A percentile compares a stretch with the other conserved stretches of the same genome.
These are phyloP conservation scores for Chaetomiaceae sp. DNA, from an alignment of 2,329 filamentous ascomycete genomes.

Conservation along the genomic window DNA sequence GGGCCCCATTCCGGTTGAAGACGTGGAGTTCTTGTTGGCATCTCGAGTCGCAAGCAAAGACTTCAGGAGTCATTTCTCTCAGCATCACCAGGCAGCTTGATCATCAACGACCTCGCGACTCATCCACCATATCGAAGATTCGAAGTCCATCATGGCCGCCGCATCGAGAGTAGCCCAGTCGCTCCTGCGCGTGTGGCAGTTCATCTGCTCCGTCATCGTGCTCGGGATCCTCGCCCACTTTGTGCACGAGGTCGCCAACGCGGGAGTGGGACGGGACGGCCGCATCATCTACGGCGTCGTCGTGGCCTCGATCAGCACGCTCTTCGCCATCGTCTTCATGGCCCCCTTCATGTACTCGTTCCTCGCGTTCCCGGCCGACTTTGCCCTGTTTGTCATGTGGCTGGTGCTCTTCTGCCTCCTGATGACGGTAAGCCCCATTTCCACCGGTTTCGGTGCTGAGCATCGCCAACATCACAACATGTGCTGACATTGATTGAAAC, in stretches of 20 bases:
- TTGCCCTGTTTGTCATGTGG: constrained; percentile 23
- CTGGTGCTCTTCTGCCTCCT: constrained; percentile 21
- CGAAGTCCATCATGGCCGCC: constrained; percentile 12
- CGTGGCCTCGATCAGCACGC: constrained; percentile 17
- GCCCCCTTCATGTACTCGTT: constrained; percentile 20
- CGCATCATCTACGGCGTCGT: constrained; percentile 20
- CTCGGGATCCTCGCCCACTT: constrained; percentile 20
- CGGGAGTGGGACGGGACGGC: constrained; percentile 9
- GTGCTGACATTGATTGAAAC: background rate
- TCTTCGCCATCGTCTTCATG: constrained; percentile 20
- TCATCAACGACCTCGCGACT: background rate
- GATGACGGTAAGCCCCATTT: constrained; percentile 12
- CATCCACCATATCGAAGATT: background rate
- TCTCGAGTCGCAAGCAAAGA: background rate
- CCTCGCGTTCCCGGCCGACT: constrained; percentile 19
- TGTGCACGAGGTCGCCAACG: constrained; percentile 9
- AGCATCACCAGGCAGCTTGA: background rate
- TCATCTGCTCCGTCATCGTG: constrained; percentile 20
- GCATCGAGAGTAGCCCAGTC: constrained; percentile 6
- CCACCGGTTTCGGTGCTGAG: too few relatives aligned
- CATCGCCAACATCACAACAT: too few relatives aligned
- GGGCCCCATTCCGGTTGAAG: background rate
- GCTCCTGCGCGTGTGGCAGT: constrained; percentile 18
- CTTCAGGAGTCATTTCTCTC: background rate
- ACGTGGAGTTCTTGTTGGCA: background rate